Percentiles rank a stretch among this genome's conserved stretches.
These are phyloP conservation scores for Coelastrella sp. DNA, from an alignment of 139 green algal genomes.

Conservation along the genomic window DNA sequence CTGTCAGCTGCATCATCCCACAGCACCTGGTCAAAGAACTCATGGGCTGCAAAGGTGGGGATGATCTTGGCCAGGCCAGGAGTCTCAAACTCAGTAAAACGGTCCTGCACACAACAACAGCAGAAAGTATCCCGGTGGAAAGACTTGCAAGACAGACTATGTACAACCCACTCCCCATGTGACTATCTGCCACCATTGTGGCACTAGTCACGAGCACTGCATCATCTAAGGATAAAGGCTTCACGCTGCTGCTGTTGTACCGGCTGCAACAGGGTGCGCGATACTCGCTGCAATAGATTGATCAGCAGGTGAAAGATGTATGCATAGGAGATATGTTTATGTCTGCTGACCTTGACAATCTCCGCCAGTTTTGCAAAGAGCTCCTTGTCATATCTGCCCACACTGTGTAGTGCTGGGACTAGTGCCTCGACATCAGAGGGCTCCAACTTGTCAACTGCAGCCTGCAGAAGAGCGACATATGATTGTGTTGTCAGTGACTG, in stretches of 20 bases:
- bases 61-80: constrained; percentile 24
- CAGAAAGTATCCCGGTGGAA: background rate
- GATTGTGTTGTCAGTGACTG: background rate
- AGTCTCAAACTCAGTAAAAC: constrained; percentile 51
- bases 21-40: constrained; percentile 41
- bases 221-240: no score
- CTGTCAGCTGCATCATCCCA: constrained; percentile 48
- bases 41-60: constrained; percentile 32
- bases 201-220: no score
- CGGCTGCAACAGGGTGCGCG: no score
- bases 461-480: background rate
- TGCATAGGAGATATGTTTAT: no score
- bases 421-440: constrained; percentile 43
- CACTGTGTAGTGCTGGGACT: constrained; percentile 33
- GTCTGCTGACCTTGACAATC: constrained; percentile 26
- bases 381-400: constrained; percentile 31
- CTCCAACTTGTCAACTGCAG: background rate
- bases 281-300: no score
- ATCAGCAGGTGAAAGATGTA: no score
- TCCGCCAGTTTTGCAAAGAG: constrained; percentile 35
- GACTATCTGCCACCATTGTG: no score
- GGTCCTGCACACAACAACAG: background rate
- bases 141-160: no score
- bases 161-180: no score
- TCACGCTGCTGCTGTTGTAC: no score